phyloP scores from a whole-genome alignment of 2,329 filamentous ascomycete species.

The Trichothecium sympodiale region DNA sequence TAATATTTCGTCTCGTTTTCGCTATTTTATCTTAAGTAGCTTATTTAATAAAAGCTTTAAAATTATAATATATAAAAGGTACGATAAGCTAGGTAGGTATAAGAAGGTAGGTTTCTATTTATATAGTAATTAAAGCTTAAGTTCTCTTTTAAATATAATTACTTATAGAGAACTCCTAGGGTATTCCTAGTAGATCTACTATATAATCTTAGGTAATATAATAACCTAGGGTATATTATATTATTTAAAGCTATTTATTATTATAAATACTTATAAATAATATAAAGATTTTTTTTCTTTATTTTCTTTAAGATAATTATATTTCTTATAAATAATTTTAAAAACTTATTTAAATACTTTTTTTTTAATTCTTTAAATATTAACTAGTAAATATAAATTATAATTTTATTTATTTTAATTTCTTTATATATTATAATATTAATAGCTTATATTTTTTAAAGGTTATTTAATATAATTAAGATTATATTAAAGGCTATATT shows the following conservation, averaged over 20 bases:
- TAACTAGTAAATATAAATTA: background rate
- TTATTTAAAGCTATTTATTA: background rate
- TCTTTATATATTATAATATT: conserved; percentile 1
- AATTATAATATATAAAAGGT: no score
- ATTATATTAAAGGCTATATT: background rate
- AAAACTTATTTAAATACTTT: background rate
- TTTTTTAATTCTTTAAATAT: conserved; percentile 1
- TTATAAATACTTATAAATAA: background rate
- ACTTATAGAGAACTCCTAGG: no score
- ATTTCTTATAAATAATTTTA: background rate
- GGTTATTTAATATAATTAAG: background rate
- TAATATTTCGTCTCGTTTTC: no score
- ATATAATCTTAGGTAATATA: no score
- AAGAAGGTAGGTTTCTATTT: no score
- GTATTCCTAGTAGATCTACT: no score
- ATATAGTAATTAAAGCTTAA: no score
- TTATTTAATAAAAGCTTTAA: no score
- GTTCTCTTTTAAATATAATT: no score
- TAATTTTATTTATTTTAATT: conserved; percentile 1
- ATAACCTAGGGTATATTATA: background rate
- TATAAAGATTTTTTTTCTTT: background rate
- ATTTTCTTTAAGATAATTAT: background rate
- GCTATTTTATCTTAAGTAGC: no score
- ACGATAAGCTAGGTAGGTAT: no score
- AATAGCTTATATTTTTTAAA: background rate